These are phyloP conservation scores for Cercospora sesami DNA, from an alignment of 2,329 filamentous ascomycete genomes.

Conservation along the genomic window DNA sequence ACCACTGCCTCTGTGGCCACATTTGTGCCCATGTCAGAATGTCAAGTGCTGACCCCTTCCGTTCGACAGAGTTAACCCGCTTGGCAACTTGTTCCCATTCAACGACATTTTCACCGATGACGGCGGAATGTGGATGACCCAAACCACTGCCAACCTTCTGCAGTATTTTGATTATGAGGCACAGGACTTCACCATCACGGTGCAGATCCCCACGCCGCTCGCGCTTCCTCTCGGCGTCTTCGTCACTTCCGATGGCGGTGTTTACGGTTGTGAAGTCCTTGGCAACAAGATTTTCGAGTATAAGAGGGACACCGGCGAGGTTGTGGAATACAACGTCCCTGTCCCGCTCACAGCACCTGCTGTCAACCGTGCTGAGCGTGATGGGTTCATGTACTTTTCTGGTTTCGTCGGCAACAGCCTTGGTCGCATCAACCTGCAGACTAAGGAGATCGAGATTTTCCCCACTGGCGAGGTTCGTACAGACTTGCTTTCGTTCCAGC, in stretches of 20 bases:
- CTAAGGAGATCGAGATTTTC: slow-evolving; percentile 25
- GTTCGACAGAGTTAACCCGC: slow-evolving; percentile 18
- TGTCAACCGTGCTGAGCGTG: slow-evolving; percentile 28
- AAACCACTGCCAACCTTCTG: slow-evolving; percentile 27
- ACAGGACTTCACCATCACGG: slow-evolving; percentile 19
- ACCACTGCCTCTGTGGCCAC: background rate
- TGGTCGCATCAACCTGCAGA: slow-evolving; percentile 27
- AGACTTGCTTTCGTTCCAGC: background rate
- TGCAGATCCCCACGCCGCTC: slow-evolving; percentile 19
- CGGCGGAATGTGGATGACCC: slow-evolving; percentile 31
- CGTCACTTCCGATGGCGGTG: slow-evolving; percentile 21
- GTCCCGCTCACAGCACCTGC: slow-evolving; percentile 24
- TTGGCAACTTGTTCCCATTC: slow-evolving; percentile 29
- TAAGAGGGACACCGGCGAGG: slow-evolving; percentile 23
- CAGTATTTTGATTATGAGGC: slow-evolving; percentile 14
- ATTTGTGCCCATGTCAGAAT: background rate
- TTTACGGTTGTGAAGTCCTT: slow-evolving; percentile 23
- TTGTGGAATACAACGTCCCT: slow-evolving; percentile 24
- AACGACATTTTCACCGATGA: slow-evolving; percentile 30
- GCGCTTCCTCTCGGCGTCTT: slow-evolving; percentile 25
- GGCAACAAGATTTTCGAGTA: slow-evolving; percentile 25
- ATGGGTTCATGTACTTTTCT: slow-evolving; percentile 30
- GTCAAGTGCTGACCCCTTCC: background rate
- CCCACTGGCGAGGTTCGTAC: slow-evolving; percentile 14
- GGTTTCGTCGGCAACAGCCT: slow-evolving; percentile 28